Conservation (phyloP, 2,329 filamentous ascomycete genomes). For the Laburnicola sp. region DNA sequence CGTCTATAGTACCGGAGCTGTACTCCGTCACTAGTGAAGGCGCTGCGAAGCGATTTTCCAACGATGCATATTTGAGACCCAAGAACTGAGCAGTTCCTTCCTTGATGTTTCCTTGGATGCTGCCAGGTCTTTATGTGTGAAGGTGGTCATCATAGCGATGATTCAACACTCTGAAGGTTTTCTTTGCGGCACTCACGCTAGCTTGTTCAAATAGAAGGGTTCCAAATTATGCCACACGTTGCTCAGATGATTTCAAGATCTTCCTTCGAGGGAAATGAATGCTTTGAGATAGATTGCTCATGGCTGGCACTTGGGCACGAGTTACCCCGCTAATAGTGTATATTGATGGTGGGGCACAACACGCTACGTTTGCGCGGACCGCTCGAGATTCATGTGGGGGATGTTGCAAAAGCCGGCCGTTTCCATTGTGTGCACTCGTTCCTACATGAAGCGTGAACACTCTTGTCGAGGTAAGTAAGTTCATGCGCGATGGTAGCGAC, state of each 20-base stretch:
- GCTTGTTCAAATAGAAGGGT: neutral
- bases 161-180: neutral
- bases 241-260: neutral
- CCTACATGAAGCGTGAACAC: neutral
- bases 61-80: slow-evolving; percentile 45
- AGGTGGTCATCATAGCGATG: slow-evolving; percentile 23
- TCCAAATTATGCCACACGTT: neutral
- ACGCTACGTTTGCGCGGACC: slow-evolving; percentile 14
- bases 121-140: slow-evolving; percentile 25
- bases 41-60: slow-evolving; percentile 43
- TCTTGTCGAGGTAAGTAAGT: too few relatives aligned
- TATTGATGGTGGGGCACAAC: slow-evolving; percentile 22
- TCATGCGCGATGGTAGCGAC: neutral
- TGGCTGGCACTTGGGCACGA: slow-evolving; percentile 11
- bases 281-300: slow-evolving; percentile 13
- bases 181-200: neutral
- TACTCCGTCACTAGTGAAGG: slow-evolving; percentile 36
- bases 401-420: neutral
- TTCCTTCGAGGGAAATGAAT: neutral
- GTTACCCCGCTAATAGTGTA: slow-evolving; percentile 20
- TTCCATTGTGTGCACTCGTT: too few relatives aligned
- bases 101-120: slow-evolving; percentile 28
- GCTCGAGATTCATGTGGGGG: slow-evolving; percentile 20
- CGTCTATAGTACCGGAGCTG: slow-evolving; percentile 30
- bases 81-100: slow-evolving; percentile 40